These are phyloP conservation scores for Pythium dissimile DNA, from an alignment of 352 stramenopile genomes.

Conservation along the genomic window DNA sequence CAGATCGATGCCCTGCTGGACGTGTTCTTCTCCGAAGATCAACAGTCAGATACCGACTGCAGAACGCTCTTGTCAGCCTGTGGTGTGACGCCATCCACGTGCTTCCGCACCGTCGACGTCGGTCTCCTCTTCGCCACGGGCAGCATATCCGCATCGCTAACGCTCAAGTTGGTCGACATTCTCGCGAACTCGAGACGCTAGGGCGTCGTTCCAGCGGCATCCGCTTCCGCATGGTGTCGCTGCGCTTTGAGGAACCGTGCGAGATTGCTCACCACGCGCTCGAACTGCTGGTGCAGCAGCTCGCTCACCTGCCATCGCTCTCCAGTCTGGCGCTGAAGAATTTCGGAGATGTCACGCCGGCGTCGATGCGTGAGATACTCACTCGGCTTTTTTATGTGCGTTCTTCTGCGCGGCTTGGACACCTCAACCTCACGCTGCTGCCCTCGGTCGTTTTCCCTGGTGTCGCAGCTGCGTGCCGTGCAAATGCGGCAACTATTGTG, in stretches of 20 bases:
- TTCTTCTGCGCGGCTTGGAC: too few species aligned
- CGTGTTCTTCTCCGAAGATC: background rate
- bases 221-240: background rate
- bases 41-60: background rate
- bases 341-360: background rate
- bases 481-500: background rate
- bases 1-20: background rate
- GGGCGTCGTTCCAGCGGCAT: background rate
- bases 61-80: background rate
- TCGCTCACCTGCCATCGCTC: background rate
- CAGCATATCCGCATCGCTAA: background rate
- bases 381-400: too few species aligned
- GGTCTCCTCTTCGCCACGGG: constrained; percentile 7
- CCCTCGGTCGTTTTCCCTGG: background rate
- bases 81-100: too few species aligned
- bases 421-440: too few species aligned
- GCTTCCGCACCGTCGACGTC: background rate
- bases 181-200: background rate
- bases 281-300: background rate
- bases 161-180: background rate
- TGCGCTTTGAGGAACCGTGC: background rate
- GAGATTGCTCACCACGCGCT: background rate
- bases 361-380: too few species aligned
- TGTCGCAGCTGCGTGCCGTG: background rate
- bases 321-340: background rate